Base-by-base conservation (phyloP, 2,329 filamentous ascomycete genomes). In the Talaromyces piceae region DNA sequence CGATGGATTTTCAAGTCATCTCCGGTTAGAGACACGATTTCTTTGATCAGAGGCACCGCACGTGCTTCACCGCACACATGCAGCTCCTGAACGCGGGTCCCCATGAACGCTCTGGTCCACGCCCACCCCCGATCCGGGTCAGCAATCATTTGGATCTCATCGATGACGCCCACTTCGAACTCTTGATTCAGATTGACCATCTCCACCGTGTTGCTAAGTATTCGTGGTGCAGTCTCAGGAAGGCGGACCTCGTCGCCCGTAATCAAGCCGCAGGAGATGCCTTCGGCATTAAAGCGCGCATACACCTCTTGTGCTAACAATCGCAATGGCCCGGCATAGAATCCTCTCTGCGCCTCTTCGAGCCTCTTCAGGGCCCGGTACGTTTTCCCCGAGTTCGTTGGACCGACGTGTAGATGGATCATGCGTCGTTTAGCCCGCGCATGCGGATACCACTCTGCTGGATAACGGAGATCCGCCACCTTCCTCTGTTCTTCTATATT, bases 111-210 rank as follows among this genome's bases (percentile, higher is more conserved):
- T 60, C 90, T 82, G 1, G 91, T 95, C 93, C 93, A 98, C 2
- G 90, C 91, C 84, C 87, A 95, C 1, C 94, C 93, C 59, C 93
- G 84, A 0, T 88, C 81, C 0, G 67, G 56, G 61, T 90, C 84
- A 13, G 82, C 84, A 58, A 98, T 88, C 93, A 98, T 97, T 69
- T 98, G 93, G 52, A 98, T 97, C 72, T 98, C 93, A 64, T 98
- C 93, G 56, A 98, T 91, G 58, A 98, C 91, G 1, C 89, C 91
- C 30, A 98, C 91, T 39, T 97, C 91, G 26, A 88, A 82, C 2
- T 67, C 65, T 3, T 69, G 69, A 45, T 77, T 75, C 18, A 82
- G 58, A 5, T 79, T 79, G 22, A 84, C 77, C 85, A 98, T 98
- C 67, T 98, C 93, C 3, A 98, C 93, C 0, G 93, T 98, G 64